Conservation (phyloP, 208 protist species). For the Wallacemonas sp. region DNA sequence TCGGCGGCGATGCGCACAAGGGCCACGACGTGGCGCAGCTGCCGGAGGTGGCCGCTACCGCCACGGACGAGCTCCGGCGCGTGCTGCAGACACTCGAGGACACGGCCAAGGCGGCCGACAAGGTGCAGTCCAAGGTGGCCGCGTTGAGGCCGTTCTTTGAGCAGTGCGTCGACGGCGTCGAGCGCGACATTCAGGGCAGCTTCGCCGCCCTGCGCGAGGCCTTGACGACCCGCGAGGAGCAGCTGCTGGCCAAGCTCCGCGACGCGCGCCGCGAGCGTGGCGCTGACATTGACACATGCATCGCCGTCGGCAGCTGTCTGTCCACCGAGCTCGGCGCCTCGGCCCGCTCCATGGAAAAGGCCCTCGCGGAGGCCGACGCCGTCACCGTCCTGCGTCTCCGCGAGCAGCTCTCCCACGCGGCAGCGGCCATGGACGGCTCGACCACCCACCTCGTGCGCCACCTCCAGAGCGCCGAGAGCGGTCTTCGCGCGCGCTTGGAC, state of each 20-base stretch:
- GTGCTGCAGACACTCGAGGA: conserved; percentile 17
- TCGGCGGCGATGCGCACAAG: conserved; percentile 59
- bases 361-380: conserved; percentile 8
- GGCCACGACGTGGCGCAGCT: conserved; percentile 58
- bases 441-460: neutral
- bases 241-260: conserved; percentile 24
- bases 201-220: conserved; percentile 29
- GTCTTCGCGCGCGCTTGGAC: conserved; percentile 20
- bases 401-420: conserved; percentile 1
- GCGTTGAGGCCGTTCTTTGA: conserved; percentile 27
- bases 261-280: neutral
- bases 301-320: neutral
- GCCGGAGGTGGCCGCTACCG: conserved; percentile 27
- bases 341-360: conserved; percentile 13
- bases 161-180: conserved; percentile 19
- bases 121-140: conserved; percentile 8
- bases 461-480: neutral
- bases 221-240: conserved; percentile 35
- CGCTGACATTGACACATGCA: neutral
- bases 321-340: conserved; percentile 13
- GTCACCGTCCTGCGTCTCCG: conserved; percentile 19
- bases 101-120: conserved; percentile 7
- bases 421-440: conserved; percentile 25
- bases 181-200: conserved; percentile 29
- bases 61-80: conserved; percentile 16